Evolutionary conservation across 2,329 filamentous ascomycete species (phyloP), one percentile per base, ranked within the genome.

Genomic region (Clonostachys byssicola): DNA sequence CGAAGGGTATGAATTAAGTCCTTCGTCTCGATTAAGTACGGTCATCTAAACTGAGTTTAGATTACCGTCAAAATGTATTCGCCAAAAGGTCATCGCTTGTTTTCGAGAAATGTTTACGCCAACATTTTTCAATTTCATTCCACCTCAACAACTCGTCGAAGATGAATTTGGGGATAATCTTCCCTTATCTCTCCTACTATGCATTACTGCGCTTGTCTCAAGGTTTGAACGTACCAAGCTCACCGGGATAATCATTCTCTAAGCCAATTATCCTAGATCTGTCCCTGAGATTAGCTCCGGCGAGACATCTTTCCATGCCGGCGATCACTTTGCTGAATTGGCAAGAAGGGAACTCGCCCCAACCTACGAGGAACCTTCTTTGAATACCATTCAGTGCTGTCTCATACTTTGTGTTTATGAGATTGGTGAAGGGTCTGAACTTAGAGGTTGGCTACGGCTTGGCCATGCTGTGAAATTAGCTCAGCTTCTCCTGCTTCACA

Each of bases 371-470:
- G 42, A 44, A 6, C 42, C 42, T 6, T 44, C 42, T 6, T 33
- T 44, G 18, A 16, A 16, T 33, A 34, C 23, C 12, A 44, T 44
- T 16, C 42, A 44, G 17, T 44, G 42, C 30, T 44, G 42, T 44
- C 42, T 44, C 12, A 44, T 44, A 44, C 33, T 44, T n/a, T 44
- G 42, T 33, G 34, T 34, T 10, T 44, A 44, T 33, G 42, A 44
- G 33, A 44, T 44, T 5, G 42, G 42, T 16, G 42, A 44, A 34
- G 42, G 42, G 20, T 18, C 42, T 8, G 42, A 44, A 33, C 23
- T 30, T 5, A 23, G 42, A 16, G 42, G 18, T 12, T 44, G 42
- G 42, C 42, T 44, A 12, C 18, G 42, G 16, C 30, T 44, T 12
- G 17, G 42, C 18, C 42, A 44, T 44, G 42, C 42, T 14, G 42